Base-by-base conservation (phyloP, 495 filamentous ascomycete species). In the Podospora didyma region DNA sequence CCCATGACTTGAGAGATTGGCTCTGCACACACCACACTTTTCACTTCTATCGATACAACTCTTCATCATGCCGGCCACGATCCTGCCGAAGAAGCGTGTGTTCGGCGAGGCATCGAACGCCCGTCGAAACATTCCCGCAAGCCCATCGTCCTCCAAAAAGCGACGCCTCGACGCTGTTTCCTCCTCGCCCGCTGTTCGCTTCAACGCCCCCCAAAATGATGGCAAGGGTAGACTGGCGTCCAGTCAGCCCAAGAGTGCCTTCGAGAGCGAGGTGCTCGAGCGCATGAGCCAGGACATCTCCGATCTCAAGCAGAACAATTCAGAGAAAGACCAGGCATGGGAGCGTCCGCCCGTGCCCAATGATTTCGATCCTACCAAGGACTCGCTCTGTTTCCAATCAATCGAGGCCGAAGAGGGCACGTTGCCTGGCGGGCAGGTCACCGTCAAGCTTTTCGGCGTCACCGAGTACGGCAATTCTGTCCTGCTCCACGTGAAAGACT, bases 281-380 rank as follows among this genome's bases (percentile, higher is more conserved):
- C 96, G 92, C 71, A 79, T 98, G 72, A 90, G 90, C 35, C 93
- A 97, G 72, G 91, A 96, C 69, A 90, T 97, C 39, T 82, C 75
- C 14, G 90, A 83, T 2, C 78, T 96, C 63, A 96, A 90, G 73
- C 74, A 88, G 63, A 87, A 77, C 66, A 96, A 94, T 66, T 78
- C 89, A 2, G 95, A 97, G 65, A 93, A 87, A 69, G 94, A 97
- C 69, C 94, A 99, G 72, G 83, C 91, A 61, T 99, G 94, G 94
- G 82, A 85, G 17, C 82, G 94, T 24, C 95, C 95, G 11, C 74
- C 78, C 10, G 71, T 97, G 6, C 82, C 82, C 5, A 77, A 81
- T 46, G 58, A 56, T 10, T 96, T 92, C 68, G 75, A 93, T 57
- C 81, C 86, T n/a, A 61, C 75, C 26, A 87, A 70, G 46, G 82